Percentiles rank a stretch among this genome's conserved stretches.
phyloP scores from a whole-genome alignment of 225 moss, liverwort and hornwort species.

The Polytrichum formosum region DNA sequence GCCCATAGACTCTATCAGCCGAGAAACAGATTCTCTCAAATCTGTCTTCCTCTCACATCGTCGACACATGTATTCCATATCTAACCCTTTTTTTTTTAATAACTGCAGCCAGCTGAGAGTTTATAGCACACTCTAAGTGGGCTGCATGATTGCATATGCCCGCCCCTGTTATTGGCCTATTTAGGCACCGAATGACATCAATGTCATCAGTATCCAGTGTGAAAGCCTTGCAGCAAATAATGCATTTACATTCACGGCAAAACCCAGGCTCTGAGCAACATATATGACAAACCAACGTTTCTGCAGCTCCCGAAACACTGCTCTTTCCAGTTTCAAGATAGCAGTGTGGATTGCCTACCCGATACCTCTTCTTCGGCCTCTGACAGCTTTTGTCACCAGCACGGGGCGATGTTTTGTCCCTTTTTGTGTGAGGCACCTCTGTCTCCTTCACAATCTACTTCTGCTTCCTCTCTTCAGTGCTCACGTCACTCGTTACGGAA shows the following conservation, averaged over 20 bases:
- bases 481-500: no score
- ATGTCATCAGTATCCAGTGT: conserved; percentile 38
- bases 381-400: conserved; percentile 27
- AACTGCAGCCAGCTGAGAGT: conserved; percentile 60
- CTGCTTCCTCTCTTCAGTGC: no score
- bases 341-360: conserved; percentile 59
- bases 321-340: conserved; percentile 40
- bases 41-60: conserved; percentile 77
- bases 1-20: conserved; percentile 51
- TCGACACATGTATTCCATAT: conserved; percentile 82
- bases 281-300: conserved; percentile 46
- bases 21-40: conserved; percentile 54
- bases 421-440: conserved; percentile 19
- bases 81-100: conserved; percentile 48
- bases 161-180: conserved; percentile 34
- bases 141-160: conserved; percentile 75
- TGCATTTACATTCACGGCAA: conserved; percentile 75
- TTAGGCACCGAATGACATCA: conserved; percentile 55
- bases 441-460: no score
- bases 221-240: conserved; percentile 67
- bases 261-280: conserved; percentile 76
- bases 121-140: conserved; percentile 78
- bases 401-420: conserved; percentile 33
- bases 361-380: conserved; percentile 49
- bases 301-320: conserved; percentile 18